phyloP scores from a whole-genome alignment of 495 filamentous ascomycete genomes.

The Rhypophila decipiens region DNA sequence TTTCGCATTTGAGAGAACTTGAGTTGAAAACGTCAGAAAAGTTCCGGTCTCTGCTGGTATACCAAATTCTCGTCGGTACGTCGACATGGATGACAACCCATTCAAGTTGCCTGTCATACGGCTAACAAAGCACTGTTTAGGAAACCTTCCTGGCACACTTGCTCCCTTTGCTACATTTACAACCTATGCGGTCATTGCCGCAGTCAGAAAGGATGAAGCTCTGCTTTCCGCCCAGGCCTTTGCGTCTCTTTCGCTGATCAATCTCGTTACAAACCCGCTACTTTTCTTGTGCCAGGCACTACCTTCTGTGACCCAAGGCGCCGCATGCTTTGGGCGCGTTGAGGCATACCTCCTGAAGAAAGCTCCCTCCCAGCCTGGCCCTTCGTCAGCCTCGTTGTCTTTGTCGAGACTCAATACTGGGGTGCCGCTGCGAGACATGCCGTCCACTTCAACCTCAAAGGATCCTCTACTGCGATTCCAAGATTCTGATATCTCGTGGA shows the following conservation, averaged over 20 bases:
- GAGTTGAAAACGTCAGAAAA: constrained; percentile 50
- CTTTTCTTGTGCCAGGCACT: constrained; percentile 47
- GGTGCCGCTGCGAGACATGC: background rate
- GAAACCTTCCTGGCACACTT: constrained; percentile 36
- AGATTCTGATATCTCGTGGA: background rate
- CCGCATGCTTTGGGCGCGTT: constrained; percentile 54
- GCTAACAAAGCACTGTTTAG: constrained; percentile 16
- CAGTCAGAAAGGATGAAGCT: constrained; percentile 14
- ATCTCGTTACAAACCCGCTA: constrained; percentile 49
- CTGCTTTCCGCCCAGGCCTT: constrained; percentile 44
- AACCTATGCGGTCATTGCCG: constrained; percentile 21
- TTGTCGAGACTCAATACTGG: background rate
- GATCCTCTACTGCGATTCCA: background rate
- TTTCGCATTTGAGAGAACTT: constrained; percentile 43
- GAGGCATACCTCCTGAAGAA: constrained; percentile 31
- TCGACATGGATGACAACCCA: background rate
- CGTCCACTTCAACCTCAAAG: background rate
- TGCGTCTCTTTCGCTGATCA: constrained; percentile 52
- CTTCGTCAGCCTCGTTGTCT: background rate
- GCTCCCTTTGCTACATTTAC: constrained; percentile 23
- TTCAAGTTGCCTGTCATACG: no score
- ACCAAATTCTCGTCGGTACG: constrained; percentile 12
- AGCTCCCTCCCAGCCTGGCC: background rate
- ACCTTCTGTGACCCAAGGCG: constrained; percentile 42
- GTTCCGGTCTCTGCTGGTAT: constrained; percentile 28